Conservation (phyloP, 2,329 filamentous ascomycete species). For the Aspergillus unguis region DNA sequence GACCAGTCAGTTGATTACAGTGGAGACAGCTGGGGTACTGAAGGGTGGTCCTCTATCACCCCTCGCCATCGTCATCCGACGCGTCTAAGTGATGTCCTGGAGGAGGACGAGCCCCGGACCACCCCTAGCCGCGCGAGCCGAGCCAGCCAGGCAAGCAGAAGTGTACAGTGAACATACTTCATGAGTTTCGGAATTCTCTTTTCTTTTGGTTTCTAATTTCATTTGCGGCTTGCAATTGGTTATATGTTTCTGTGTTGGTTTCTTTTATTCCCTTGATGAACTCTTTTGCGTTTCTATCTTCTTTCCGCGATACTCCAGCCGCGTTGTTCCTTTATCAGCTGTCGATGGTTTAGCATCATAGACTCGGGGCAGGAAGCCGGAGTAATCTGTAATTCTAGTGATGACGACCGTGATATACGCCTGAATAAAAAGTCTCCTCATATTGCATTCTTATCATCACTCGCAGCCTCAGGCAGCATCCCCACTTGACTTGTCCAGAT, state of each 20-base stretch:
- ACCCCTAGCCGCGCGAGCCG: conserved; percentile 65
- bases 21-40: conserved; percentile 62
- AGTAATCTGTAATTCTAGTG: conserved; percentile 23
- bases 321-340: conserved; percentile 1
- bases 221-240: conserved; percentile 4
- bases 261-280: conserved; percentile 3
- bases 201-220: conserved; percentile 2
- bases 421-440: conserved; percentile 1
- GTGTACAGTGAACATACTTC: conserved; percentile 26
- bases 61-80: conserved; percentile 80
- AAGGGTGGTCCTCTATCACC: conserved; percentile 72
- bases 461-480: conserved; percentile 4
- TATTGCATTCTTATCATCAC: not conserved
- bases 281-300: conserved; percentile 5
- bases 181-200: not conserved
- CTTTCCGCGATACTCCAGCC: conserved; percentile 7
- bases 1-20: conserved; percentile 58
- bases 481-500: not conserved
- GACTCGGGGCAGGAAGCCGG: conserved; percentile 13
- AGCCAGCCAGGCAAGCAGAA: conserved; percentile 44
- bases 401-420: conserved; percentile 13
- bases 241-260: not conserved
- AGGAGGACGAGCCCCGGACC: conserved; percentile 76
- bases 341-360: conserved; percentile 6
- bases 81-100: conserved; percentile 79